A percentile compares a stretch with the other conserved stretches of the same genome.
Conservation (phyloP, 257 asterid genomes). For the Solanum tarijense region DNA sequence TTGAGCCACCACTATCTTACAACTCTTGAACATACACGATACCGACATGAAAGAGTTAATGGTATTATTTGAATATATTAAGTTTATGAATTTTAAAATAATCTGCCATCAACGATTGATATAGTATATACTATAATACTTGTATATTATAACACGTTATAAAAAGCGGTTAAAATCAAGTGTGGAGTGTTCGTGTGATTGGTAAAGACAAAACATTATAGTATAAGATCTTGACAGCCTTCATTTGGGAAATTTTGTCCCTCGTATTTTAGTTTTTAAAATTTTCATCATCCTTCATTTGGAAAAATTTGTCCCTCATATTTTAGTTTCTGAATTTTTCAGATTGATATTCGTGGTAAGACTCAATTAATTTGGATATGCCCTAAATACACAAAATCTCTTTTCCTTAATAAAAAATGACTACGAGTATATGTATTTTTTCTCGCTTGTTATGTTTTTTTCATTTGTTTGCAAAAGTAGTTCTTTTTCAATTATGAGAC, state of each 20-base stretch:
- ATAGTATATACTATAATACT: background rate
- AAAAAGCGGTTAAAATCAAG: background rate
- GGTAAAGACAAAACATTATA: background rate
- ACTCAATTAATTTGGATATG: background rate
- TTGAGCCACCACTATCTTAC: too few relatives aligned
- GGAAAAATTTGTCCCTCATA: too few relatives aligned
- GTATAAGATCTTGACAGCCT: background rate
- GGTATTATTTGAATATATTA: background rate
- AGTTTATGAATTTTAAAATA: background rate
- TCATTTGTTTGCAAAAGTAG: background rate
- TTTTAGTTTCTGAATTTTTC: too few relatives aligned
- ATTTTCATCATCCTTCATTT: background rate
- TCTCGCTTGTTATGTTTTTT: background rate
- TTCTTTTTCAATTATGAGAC: background rate
- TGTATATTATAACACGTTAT: background rate
- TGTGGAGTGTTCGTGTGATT: background rate
- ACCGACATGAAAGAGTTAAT: background rate
- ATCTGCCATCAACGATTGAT: background rate
- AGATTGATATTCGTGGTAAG: background rate
- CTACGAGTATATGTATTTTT: background rate
- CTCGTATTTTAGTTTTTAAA: background rate
- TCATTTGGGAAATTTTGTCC: background rate
- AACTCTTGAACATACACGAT: background rate
- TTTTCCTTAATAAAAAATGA: background rate
- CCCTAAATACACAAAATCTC: background rate